phyloP scores from a whole-genome alignment of 2,329 filamentous ascomycete species.

The Venturia aucupariae region DNA sequence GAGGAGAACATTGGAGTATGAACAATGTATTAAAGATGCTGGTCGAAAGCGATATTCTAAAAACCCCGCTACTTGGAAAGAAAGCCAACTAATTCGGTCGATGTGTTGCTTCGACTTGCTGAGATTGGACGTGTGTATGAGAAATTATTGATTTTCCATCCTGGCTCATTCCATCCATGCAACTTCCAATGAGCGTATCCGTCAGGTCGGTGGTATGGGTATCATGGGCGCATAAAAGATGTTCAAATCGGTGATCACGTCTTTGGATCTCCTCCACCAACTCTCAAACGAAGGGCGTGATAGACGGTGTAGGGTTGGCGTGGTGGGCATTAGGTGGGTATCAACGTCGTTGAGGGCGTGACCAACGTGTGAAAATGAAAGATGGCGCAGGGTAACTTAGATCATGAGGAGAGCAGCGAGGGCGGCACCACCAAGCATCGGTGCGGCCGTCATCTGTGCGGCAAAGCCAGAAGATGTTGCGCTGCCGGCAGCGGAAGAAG shows the following conservation, averaged over 20 bases:
- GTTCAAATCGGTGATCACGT: neutral
- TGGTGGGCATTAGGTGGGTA: neutral
- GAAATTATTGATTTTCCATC: neutral
- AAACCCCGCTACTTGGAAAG: neutral
- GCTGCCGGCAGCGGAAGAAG: conserved; percentile 6
- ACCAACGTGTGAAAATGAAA: neutral
- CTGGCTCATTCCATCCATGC: neutral
- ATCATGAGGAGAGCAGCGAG: conserved; percentile 29
- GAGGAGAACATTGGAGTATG: neutral
- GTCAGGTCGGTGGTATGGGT: neutral
- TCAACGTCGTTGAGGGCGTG: neutral
- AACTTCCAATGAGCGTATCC: conserved; percentile 6
- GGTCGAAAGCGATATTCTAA: neutral
- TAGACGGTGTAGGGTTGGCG: neutral
- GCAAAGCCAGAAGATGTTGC: conserved; percentile 18
- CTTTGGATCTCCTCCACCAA: neutral
- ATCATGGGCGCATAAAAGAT: conserved; percentile 3
- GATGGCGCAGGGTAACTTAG: conserved; percentile 20
- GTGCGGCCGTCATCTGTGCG: conserved; percentile 28
- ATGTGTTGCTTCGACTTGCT: neutral
- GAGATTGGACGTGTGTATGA: neutral
- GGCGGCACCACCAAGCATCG: conserved; percentile 27
- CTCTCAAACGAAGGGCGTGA: neutral
- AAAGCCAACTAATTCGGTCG: neutral
- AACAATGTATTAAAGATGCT: neutral